A percentile compares a stretch with the other conserved stretches of the same genome.
Conservation (phyloP, 2,329 filamentous ascomycete species). For the Pyricularia pennisetigena region DNA sequence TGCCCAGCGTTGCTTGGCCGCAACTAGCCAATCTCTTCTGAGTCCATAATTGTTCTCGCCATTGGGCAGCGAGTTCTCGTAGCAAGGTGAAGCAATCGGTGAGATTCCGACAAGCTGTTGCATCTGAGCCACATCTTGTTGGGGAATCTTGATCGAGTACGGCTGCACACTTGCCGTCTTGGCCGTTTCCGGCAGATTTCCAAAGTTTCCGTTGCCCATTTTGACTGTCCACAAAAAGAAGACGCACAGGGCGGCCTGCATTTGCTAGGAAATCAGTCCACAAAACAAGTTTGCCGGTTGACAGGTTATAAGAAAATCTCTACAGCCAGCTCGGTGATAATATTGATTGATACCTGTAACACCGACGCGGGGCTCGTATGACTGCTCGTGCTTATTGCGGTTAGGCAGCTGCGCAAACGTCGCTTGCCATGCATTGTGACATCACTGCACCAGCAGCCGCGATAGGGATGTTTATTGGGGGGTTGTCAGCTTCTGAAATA, state of each 20-base stretch:
- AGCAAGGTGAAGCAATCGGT: slow-evolving; percentile 6
- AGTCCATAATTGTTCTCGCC: slow-evolving; percentile 6
- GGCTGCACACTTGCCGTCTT: slow-evolving; percentile 2
- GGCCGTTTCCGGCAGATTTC: neutral
- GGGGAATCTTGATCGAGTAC: slow-evolving; percentile 7
- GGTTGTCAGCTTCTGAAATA: neutral
- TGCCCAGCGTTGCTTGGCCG: slow-evolving; percentile 31
- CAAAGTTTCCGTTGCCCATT: neutral
- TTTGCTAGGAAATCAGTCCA: neutral
- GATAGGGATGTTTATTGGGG: neutral
- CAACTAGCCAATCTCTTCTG: slow-evolving; percentile 30
- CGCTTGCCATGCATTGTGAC: neutral
- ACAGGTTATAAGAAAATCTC: neutral
- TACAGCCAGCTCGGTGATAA: neutral
- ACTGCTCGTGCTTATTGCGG: neutral
- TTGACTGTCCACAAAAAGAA: neutral
- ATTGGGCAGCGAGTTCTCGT: slow-evolving; percentile 7
- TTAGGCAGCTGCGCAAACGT: neutral
- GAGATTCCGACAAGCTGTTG: slow-evolving; percentile 6
- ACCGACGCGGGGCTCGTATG: neutral
- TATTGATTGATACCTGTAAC: neutral
- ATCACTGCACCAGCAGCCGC: neutral
- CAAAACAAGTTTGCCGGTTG: neutral
- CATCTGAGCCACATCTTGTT: slow-evolving; percentile 12
- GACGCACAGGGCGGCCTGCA: neutral